Base-by-base conservation (phyloP, 2,329 filamentous ascomycete species). In the Trichoderma sp. region DNA sequence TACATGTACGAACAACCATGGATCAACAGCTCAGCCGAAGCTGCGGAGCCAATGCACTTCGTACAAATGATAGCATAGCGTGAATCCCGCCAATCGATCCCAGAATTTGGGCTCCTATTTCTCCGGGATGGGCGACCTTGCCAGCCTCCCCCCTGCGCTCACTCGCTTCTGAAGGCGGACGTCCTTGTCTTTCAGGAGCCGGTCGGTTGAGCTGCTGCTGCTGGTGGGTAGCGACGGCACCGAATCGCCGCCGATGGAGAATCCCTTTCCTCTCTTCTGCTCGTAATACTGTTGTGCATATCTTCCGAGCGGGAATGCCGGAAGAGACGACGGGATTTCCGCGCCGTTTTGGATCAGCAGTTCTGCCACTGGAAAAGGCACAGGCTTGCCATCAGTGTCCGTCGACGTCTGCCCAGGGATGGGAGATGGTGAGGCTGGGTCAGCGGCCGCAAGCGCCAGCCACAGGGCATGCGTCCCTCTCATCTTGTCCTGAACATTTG, bases 341-440 rank as follows among this genome's bases (percentile, higher is more conserved):
- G 93, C 93, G 17, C 95, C 95, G 73, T 99, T 98, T 72, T 98
- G 96, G 15, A 96, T 82, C 15, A 99, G 83, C 66, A 99, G 80
- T 76, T 99, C 95, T 15, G 95, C 95, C 48, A 98, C 83, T 0
- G 95, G 89, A 74, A 99, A 99, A 0, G 93, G 85, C 9, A 88
- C 83, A 3, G 81, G 74, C 69, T 86, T 87, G 74, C 81, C 71
- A 68, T 80, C 73, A 62, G 81, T 71, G 73, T 84, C 73, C 69
- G 78, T 67, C 14, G 60, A 47, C 3, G 81, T 70, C 43, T 81
- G 74, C 21, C 79, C 74, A 2, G 82, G 79, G 24, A 78, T 76
- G 4, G 81, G 81, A 73, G 76, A 86, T 1, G 93, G 93, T 0
- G 90, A 83, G 24, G 93, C 93, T 3, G 95, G 95, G 73, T 99